Percentiles rank a stretch among this genome's conserved stretches.
Conservation (phyloP, 352 stramenopile species). For the Phytophthora tubulina region DNA sequence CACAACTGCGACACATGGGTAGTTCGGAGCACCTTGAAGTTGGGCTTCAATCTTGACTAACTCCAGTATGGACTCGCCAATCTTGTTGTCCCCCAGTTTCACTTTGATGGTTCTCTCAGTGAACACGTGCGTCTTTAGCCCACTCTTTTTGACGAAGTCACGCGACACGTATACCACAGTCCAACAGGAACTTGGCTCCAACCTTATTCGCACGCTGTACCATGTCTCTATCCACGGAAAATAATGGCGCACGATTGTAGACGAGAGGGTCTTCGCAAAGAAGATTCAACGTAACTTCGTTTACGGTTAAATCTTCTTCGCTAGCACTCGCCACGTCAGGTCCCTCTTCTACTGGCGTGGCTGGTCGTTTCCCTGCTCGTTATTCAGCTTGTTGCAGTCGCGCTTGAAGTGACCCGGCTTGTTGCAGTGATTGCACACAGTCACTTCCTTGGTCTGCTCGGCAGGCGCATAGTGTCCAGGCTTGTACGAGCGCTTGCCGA, state of each 20-base stretch:
- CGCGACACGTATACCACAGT: conserved; percentile 15
- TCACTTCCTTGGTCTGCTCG: conserved; percentile 7
- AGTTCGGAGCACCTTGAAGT: not conserved
- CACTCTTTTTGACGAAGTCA: not conserved
- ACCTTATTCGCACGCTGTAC: conserved; percentile 4
- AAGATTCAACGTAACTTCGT: conserved; percentile 27
- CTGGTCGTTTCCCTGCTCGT: no score
- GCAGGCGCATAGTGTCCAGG: conserved; percentile 10
- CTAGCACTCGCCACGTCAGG: not conserved
- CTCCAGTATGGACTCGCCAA: conserved; percentile 12
- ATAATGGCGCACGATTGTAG: conserved; percentile 19
- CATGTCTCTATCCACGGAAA: conserved; percentile 7
- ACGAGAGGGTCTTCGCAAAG: conserved; percentile 35
- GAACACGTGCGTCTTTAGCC: conserved; percentile 3
- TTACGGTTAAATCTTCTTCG: conserved; percentile 26
- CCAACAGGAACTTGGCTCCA: conserved; percentile 16
- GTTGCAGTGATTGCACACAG: conserved; percentile 22
- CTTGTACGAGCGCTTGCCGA: conserved; percentile 18
- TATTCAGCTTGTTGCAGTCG: no score
- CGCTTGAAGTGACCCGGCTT: not conserved
- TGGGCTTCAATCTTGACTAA: conserved; percentile 10
- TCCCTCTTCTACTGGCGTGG: no score
- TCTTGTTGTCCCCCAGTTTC: conserved; percentile 29
- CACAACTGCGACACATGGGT: conserved; percentile 16
- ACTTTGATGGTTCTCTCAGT: conserved; percentile 7